Evolutionary conservation across 1,139 yeast species (phyloP), one percentile per base, ranked within the genome.

Genomic region (Arxiozyma slooffiae): DNA sequence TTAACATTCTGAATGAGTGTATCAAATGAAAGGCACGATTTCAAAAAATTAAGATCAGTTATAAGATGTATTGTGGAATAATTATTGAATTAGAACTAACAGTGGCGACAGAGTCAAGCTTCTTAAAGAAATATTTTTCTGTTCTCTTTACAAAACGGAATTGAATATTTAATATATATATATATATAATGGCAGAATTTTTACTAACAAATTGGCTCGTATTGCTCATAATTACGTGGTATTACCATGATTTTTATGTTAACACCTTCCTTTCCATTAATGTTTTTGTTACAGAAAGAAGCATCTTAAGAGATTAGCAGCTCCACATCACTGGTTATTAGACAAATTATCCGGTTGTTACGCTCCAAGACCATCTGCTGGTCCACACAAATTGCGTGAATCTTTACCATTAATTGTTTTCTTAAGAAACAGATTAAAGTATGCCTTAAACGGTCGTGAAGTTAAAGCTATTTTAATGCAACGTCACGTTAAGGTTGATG

Each of bases 241-340:
- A 24, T 38, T 21, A 34, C 17, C 30, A 22, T 39, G 21, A 39
- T 9, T 24, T 20, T 18, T n/a, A 18, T 18, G 23, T 14, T 21
- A 4, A 36, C 38, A 44, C 7, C 6, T 16, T n/a, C 36, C 14
- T 11, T 30, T 30, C 11, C n/a, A 14, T 30, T 30, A 14, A 30
- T 30, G 14, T 34, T 30, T 42, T 42, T 42, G 23, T 36, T n/a
- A 38, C 20, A 44, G 49, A 80, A 88, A 88, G 90, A 89, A 89
- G 83, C 97, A 89, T 75, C 81, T 89, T 77, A 88, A 88, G 85
- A 86, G 96, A 81, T 82, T 88, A 77, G 95, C 96, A 74, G 97
- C 97, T 74, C 99, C 99, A 81, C 85, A 90, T 81, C 98, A 94
- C 85, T 94, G 98, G 98, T 87, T 94, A 95, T 86, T 94, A 82